Evolutionary conservation across 305 asterid genomes (phyloP).

Genomic region (Rubia occidens): DNA sequence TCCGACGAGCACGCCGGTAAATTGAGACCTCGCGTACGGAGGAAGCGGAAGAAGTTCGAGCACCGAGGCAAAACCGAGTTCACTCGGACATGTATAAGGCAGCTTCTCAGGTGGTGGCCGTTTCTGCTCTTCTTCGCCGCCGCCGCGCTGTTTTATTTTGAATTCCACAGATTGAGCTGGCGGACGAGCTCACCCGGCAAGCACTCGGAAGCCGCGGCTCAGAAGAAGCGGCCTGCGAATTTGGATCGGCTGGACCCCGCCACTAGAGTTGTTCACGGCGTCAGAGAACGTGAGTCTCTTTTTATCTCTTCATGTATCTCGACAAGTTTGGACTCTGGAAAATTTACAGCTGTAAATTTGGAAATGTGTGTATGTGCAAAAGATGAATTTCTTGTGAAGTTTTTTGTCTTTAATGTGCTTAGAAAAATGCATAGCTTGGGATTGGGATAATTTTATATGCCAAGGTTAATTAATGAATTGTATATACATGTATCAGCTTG

Average conservation of each 20-base stretch:
- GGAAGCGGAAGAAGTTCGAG: slow-evolving; percentile 65
- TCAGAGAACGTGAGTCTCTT: slow-evolving; percentile 55
- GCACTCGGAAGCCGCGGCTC: slow-evolving; percentile 19
- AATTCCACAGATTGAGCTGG: slow-evolving; percentile 47
- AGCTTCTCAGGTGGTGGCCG: slow-evolving; percentile 69
- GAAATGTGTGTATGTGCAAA: not conserved
- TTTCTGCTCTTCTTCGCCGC: slow-evolving; percentile 46
- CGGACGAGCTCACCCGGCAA: slow-evolving; percentile 22
- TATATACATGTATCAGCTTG: slow-evolving; percentile 45
- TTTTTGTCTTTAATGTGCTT: not conserved
- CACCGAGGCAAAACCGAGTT: slow-evolving; percentile 36
- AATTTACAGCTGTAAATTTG: too few relatives aligned
- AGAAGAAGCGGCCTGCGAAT: slow-evolving; percentile 34
- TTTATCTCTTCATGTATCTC: not conserved
- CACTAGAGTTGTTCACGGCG: slow-evolving; percentile 58
- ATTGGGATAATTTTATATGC: not conserved
- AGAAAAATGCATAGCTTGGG: not conserved
- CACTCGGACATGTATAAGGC: slow-evolving; percentile 32
- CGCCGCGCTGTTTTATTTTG: slow-evolving; percentile 47
- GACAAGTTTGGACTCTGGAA: too few relatives aligned
- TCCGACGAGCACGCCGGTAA: slow-evolving; percentile 46
- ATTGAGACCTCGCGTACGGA: slow-evolving; percentile 38
- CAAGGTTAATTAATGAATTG: slow-evolving; percentile 18
- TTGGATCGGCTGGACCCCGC: slow-evolving; percentile 67
- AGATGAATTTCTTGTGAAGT: not conserved